A percentile compares a stretch with the other conserved stretches of the same genome.
Evolutionary conservation across 352 stramenopile species (phyloP).

Genomic region (Stramenopiles sp.): DNA sequence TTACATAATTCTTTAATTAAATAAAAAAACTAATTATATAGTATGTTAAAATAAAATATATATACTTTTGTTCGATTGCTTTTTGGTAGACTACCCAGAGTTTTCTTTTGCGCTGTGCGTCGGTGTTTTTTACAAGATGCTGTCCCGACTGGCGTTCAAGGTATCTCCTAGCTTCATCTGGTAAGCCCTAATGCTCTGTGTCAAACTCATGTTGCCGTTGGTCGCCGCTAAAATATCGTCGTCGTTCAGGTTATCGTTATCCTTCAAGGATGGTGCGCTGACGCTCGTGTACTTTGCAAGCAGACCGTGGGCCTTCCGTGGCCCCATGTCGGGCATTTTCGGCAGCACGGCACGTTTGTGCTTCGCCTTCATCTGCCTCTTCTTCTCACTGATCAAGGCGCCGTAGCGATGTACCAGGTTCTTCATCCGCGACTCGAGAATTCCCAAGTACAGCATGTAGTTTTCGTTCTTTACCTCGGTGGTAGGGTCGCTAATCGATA

Average conservation of each 20-base stretch:
- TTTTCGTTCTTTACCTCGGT: conserved; percentile 7
- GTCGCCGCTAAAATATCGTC: conserved; percentile 3
- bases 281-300: background rate
- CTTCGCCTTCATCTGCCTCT: background rate
- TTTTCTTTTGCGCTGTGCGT: too few relatives aligned
- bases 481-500: conserved; percentile 1
- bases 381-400: background rate
- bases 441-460: conserved; percentile 9
- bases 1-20: too few relatives aligned
- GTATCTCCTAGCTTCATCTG: background rate
- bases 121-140: background rate
- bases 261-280: background rate
- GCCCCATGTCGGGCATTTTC: background rate
- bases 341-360: background rate
- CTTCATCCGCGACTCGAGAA: background rate
- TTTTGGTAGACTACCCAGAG: too few relatives aligned
- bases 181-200: background rate
- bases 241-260: background rate
- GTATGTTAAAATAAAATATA: too few relatives aligned
- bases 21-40: too few relatives aligned
- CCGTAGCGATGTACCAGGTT: conserved; percentile 6
- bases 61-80: too few relatives aligned
- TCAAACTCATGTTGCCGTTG: background rate
- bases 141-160: background rate
- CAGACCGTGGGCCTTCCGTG: background rate